Conservation (phyloP, 306 rosid genomes). For the Medicago lupulina region DNA sequence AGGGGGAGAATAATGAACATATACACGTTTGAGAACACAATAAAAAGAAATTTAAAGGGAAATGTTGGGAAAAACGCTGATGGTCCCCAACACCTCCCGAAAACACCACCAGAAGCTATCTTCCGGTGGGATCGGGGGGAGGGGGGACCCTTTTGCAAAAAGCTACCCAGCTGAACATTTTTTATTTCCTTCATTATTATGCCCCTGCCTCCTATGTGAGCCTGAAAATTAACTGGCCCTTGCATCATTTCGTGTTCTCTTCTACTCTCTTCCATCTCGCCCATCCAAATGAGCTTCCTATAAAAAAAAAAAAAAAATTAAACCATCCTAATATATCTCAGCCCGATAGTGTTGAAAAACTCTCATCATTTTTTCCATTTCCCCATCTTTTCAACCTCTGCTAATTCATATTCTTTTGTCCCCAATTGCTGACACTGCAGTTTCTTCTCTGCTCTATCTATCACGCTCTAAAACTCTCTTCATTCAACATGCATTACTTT, state of each 20-base stretch:
- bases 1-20: neutral
- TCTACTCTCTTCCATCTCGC: neutral
- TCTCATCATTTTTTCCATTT: neutral
- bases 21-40: neutral
- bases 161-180: neutral
- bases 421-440: neutral
- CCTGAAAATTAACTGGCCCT: neutral
- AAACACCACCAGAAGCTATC: too few relatives aligned
- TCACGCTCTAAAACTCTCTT: neutral
- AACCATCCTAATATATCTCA: conserved; percentile 12
- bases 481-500: neutral
- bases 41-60: neutral
- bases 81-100: too few relatives aligned
- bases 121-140: too few relatives aligned
- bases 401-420: neutral
- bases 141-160: too few relatives aligned
- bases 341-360: neutral
- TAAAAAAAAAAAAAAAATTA: neutral
- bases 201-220: neutral
- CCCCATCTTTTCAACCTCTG: neutral
- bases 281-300: neutral
- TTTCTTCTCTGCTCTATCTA: neutral
- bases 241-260: neutral
- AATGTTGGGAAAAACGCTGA: neutral
- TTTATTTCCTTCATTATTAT: neutral